Evolutionary conservation across 208 protist species (phyloP).

Genomic region (Borovskyia barvae): DNA sequence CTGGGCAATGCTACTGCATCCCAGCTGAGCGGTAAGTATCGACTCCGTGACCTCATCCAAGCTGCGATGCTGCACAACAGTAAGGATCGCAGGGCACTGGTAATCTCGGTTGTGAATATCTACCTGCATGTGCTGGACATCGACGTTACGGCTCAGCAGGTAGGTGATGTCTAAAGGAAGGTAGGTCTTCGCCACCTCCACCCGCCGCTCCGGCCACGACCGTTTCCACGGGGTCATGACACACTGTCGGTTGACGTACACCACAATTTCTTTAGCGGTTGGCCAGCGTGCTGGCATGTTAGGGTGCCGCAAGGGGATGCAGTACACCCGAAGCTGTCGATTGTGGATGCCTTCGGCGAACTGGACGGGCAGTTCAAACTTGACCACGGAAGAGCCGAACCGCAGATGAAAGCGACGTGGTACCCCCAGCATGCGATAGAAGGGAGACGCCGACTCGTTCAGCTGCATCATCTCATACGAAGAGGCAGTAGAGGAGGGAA

Average conservation of each 20-base stretch:
- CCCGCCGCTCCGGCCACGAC: constrained; percentile 65
- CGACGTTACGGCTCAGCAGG: constrained; percentile 33
- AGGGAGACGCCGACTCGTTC: constrained; percentile 58
- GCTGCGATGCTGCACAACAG: constrained; percentile 45
- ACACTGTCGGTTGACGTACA: constrained; percentile 74
- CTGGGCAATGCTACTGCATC: background rate
- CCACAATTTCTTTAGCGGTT: constrained; percentile 61
- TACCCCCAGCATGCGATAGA: constrained; percentile 54
- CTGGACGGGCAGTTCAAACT: constrained; percentile 65
- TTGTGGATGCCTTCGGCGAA: constrained; percentile 47
- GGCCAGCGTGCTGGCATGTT: constrained; percentile 68
- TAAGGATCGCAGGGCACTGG: constrained; percentile 39
- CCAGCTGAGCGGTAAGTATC: constrained; percentile 26
- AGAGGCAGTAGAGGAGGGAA: background rate
- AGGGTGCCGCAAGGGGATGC: constrained; percentile 60
- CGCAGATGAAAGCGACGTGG: constrained; percentile 55
- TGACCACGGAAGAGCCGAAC: constrained; percentile 58
- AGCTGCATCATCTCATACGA: constrained; percentile 39
- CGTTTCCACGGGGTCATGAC: constrained; percentile 73
- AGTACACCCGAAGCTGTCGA: constrained; percentile 58
- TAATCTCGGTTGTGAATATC: constrained; percentile 74
- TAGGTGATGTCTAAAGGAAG: constrained; percentile 81
- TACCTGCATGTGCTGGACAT: constrained; percentile 49
- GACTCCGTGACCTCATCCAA: constrained; percentile 58
- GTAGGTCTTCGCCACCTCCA: constrained; percentile 64